Percentiles rank a stretch among this genome's conserved stretches.
Evolutionary conservation across 805 yeast genomes (phyloP).

Genomic region (Nakazawaea molendinolei): DNA sequence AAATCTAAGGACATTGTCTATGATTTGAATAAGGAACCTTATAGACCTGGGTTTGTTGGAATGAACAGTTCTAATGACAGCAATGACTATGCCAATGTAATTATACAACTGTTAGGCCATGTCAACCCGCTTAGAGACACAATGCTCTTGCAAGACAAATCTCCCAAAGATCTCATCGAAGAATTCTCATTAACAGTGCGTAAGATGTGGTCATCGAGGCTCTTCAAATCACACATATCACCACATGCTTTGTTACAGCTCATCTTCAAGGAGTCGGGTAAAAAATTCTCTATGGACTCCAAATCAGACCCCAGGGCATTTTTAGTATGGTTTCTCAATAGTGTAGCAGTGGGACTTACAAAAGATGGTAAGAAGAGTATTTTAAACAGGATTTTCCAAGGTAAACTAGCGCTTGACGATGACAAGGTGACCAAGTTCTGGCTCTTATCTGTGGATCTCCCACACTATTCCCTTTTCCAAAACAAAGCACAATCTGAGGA

Average conservation of each 20-base stretch:
- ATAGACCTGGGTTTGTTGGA: slow-evolving; percentile 62
- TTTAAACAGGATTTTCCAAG: slow-evolving; percentile 41
- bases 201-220: slow-evolving; percentile 57
- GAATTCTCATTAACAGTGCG: slow-evolving; percentile 41
- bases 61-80: slow-evolving; percentile 41
- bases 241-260: slow-evolving; percentile 58
- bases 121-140: slow-evolving; percentile 41
- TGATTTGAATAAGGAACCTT: slow-evolving; percentile 40
- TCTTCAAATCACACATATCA: slow-evolving; percentile 58
- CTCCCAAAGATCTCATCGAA: slow-evolving; percentile 27
- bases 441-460: slow-evolving; percentile 53
- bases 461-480: slow-evolving; percentile 49
- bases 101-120: slow-evolving; percentile 52
- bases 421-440: slow-evolving; percentile 35
- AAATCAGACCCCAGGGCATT: slow-evolving; percentile 50
- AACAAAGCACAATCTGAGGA: slow-evolving; percentile 35
- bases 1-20: slow-evolving; percentile 16
- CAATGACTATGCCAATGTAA: slow-evolving; percentile 51
- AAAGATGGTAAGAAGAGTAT: slow-evolving; percentile 18
- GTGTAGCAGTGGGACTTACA: slow-evolving; percentile 25
- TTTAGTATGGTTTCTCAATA: slow-evolving; percentile 53
- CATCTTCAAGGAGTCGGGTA: slow-evolving; percentile 36
- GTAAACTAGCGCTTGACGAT: slow-evolving; percentile 34
- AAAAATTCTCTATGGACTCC: slow-evolving; percentile 30
- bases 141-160: slow-evolving; percentile 25